Evolutionary conservation across 2,329 filamentous ascomycete genomes (phyloP).

Genomic region (Colletotrichum destructivum): DNA sequence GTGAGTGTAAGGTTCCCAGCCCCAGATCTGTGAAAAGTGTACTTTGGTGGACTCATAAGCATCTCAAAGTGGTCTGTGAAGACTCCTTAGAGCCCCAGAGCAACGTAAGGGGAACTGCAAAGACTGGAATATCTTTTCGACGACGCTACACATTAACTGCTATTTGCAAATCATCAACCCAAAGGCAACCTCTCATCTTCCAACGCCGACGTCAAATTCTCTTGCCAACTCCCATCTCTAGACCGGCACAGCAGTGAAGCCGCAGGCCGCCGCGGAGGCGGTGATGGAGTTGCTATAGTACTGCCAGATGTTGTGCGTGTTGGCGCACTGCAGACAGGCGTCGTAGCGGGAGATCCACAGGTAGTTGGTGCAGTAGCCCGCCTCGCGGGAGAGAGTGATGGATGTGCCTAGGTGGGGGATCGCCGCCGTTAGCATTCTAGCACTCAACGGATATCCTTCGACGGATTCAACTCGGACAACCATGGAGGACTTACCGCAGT

Average conservation of each 20-base stretch:
- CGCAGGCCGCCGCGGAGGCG: slow-evolving; percentile 55
- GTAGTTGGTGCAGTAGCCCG: slow-evolving; percentile 53
- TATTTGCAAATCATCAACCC: no score
- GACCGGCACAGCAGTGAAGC: slow-evolving; percentile 42
- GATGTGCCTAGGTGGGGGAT: slow-evolving; percentile 47
- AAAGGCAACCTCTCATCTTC: no score
- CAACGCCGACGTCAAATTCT: background rate
- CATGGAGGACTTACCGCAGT: slow-evolving; percentile 59
- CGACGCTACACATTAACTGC: no score
- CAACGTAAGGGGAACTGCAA: no score
- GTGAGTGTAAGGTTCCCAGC: no score
- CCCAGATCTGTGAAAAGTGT: no score
- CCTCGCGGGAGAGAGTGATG: slow-evolving; percentile 51
- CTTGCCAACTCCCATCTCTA: background rate
- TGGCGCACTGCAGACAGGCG: slow-evolving; percentile 61
- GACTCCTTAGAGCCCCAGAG: no score
- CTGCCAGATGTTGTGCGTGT: slow-evolving; percentile 60
- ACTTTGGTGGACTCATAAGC: no score
- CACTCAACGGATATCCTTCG: no score
- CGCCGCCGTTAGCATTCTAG: background rate
- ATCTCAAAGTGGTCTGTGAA: no score
- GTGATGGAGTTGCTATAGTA: slow-evolving; percentile 58
- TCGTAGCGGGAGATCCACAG: slow-evolving; percentile 45
- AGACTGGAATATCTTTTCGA: no score
- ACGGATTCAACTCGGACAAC: background rate